Conservation (phyloP, 192 early-diverging fungal species). For the Funneliformis mosseae region DNA sequence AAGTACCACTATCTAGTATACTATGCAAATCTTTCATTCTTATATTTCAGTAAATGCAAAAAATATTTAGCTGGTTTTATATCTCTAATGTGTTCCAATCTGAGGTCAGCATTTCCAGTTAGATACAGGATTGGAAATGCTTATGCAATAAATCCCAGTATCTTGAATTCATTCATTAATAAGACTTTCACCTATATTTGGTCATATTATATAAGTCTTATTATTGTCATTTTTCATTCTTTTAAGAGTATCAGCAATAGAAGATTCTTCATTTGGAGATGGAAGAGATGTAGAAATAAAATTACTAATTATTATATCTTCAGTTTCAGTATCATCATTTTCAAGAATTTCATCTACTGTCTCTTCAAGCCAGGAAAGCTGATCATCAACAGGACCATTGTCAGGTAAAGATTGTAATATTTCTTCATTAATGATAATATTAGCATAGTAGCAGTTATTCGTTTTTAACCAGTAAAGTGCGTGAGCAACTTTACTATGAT, state of each 20-base stretch:
- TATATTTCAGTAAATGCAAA: constrained; percentile 1
- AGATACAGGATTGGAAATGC: background rate
- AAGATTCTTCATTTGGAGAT: background rate
- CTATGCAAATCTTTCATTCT: background rate
- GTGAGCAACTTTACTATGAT: too few relatives aligned
- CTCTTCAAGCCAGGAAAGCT: background rate
- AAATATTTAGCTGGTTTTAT: constrained; percentile 5
- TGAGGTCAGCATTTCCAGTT: constrained; percentile 5
- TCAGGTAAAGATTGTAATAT: constrained; percentile 5
- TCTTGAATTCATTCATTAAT: constrained; percentile 7
- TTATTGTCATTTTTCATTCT: background rate
- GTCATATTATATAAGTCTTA: background rate
- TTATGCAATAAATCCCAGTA: background rate
- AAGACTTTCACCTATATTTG: background rate
- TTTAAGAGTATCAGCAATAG: background rate
- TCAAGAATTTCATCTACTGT: background rate
- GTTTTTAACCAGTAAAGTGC: too few relatives aligned
- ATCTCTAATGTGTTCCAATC: background rate
- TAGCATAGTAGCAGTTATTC: too few relatives aligned
- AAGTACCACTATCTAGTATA: background rate
- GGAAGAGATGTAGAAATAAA: background rate
- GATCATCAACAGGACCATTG: background rate
- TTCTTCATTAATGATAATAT: background rate
- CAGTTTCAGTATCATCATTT: background rate
- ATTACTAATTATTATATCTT: background rate